Percentiles rank a stretch among this genome's conserved stretches.
These are phyloP conservation scores for Pichia sp. DNA, from an alignment of 1,139 yeast genomes.

Conservation along the genomic window DNA sequence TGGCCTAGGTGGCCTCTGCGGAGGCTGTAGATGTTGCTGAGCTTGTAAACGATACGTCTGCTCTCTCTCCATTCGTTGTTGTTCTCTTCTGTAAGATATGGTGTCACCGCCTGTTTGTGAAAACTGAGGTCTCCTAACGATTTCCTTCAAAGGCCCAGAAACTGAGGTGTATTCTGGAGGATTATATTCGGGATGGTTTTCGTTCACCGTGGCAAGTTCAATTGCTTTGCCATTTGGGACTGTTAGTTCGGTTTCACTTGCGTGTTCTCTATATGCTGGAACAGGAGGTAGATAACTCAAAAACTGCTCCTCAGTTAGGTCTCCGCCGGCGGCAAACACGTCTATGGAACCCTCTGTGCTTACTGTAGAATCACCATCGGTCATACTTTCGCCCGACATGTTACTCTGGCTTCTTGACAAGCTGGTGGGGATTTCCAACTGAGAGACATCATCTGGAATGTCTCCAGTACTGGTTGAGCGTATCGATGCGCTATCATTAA, in stretches of 20 bases:
- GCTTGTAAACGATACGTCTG: slow-evolving; percentile 3
- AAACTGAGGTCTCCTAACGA: slow-evolving; percentile 21
- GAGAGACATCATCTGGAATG: slow-evolving; percentile 7
- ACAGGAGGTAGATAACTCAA: slow-evolving; percentile 22
- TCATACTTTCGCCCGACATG: neutral
- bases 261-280: slow-evolving; percentile 20
- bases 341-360: slow-evolving; percentile 1
- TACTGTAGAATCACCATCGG: slow-evolving; percentile 2
- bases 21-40: slow-evolving; percentile 1
- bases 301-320: slow-evolving; percentile 17
- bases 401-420: slow-evolving; percentile 6
- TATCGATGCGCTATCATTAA: neutral
- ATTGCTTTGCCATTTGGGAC: slow-evolving; percentile 22
- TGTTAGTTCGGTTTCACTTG: slow-evolving; percentile 22
- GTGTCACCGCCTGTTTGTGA: slow-evolving; percentile 24
- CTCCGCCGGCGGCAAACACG: slow-evolving; percentile 2
- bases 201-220: slow-evolving; percentile 19
- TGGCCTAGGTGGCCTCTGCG: neutral
- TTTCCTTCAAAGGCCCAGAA: slow-evolving; percentile 14
- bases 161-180: slow-evolving; percentile 26
- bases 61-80: no score
- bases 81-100: slow-evolving; percentile 3
- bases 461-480: slow-evolving; percentile 2
- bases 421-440: slow-evolving; percentile 10
- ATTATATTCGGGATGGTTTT: slow-evolving; percentile 17